Percentiles rank a stretch among this genome's conserved stretches.
Conservation (phyloP, 768 basidiomycete species). For the Heimioporus sp. region DNA sequence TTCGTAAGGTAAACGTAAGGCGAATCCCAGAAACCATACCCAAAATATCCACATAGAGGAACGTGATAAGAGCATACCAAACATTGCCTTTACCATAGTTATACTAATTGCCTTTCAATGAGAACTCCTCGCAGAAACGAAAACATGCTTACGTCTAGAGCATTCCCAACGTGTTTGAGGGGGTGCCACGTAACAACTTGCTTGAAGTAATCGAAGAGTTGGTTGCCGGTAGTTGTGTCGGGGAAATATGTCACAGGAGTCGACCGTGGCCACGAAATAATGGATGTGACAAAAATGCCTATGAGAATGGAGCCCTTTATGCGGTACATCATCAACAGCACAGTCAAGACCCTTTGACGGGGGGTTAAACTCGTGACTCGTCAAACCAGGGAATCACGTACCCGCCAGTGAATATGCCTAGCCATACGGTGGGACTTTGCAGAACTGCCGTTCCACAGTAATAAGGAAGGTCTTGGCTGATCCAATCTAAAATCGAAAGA, state of each 20-base stretch:
- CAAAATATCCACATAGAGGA: slow-evolving; percentile 87
- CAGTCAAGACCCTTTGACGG: slow-evolving; percentile 59
- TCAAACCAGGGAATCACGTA: slow-evolving; percentile 30
- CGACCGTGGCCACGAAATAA: slow-evolving; percentile 86
- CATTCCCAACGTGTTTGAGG: slow-evolving; percentile 60
- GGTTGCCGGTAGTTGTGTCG: slow-evolving; percentile 62
- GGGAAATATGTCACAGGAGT: slow-evolving; percentile 84
- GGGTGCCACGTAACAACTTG: slow-evolving; percentile 76
- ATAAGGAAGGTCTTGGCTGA: slow-evolving; percentile 42
- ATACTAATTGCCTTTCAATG: slow-evolving; percentile 37
- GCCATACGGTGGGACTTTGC: slow-evolving; percentile 77
- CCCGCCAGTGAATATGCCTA: slow-evolving; percentile 87
- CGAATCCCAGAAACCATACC: slow-evolving; percentile 39
- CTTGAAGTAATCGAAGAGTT: slow-evolving; percentile 81
- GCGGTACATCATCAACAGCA: slow-evolving; percentile 81
- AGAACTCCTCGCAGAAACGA: not conserved
- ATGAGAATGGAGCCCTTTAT: slow-evolving; percentile 80
- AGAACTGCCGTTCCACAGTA: slow-evolving; percentile 68
- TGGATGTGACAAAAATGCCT: slow-evolving; percentile 80
- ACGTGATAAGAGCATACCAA: slow-evolving; percentile 87
- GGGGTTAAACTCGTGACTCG: not conserved
- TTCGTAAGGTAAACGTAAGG: not conserved
- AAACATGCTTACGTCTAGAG: slow-evolving; percentile 52
- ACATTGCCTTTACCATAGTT: slow-evolving; percentile 61
- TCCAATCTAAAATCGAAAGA: slow-evolving; percentile 37